These are phyloP conservation scores for Coemansia sp. DNA, from an alignment of 192 early-diverging fungal genomes.

Conservation along the genomic window DNA sequence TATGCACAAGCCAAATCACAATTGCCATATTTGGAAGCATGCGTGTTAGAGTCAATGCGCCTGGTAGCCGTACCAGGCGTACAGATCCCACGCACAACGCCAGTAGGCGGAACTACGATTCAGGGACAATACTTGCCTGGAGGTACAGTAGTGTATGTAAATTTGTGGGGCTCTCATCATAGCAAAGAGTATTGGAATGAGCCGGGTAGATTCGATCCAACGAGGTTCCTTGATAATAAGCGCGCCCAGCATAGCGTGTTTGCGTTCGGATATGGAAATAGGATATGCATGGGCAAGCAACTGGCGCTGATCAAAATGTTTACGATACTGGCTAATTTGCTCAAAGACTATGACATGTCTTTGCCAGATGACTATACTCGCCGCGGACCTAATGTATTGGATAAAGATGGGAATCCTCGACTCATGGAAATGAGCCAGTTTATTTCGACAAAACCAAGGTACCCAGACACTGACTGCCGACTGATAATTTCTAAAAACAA, in stretches of 20 bases:
- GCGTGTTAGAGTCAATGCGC: slow-evolving; percentile 35
- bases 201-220: slow-evolving; percentile 15
- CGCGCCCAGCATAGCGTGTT: slow-evolving; percentile 30
- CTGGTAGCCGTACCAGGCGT: slow-evolving; percentile 23
- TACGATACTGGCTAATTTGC: slow-evolving; percentile 28
- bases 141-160: slow-evolving; percentile 25
- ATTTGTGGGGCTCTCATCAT: slow-evolving; percentile 23
- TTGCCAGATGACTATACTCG: slow-evolving; percentile 12
- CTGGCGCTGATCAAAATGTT: slow-evolving; percentile 38
- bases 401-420: slow-evolving; percentile 6
- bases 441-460: slow-evolving; percentile 14
- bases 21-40: slow-evolving; percentile 34
- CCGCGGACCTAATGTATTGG: slow-evolving; percentile 12
- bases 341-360: slow-evolving; percentile 20
- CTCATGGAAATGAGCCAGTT: slow-evolving; percentile 30
- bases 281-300: slow-evolving; percentile 40
- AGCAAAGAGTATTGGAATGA: slow-evolving; percentile 12
- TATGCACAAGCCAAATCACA: not conserved
- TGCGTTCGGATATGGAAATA: slow-evolving; percentile 30
- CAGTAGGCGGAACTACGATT: not conserved
- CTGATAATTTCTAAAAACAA: slow-evolving; percentile 11
- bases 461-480: slow-evolving; percentile 29
- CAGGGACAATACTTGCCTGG: slow-evolving; percentile 25
- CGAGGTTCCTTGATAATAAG: slow-evolving; percentile 14
- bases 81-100: slow-evolving; percentile 22